Base-by-base conservation (phyloP, 2,329 filamentous ascomycete genomes). In the Fusarium subtropicale region DNA sequence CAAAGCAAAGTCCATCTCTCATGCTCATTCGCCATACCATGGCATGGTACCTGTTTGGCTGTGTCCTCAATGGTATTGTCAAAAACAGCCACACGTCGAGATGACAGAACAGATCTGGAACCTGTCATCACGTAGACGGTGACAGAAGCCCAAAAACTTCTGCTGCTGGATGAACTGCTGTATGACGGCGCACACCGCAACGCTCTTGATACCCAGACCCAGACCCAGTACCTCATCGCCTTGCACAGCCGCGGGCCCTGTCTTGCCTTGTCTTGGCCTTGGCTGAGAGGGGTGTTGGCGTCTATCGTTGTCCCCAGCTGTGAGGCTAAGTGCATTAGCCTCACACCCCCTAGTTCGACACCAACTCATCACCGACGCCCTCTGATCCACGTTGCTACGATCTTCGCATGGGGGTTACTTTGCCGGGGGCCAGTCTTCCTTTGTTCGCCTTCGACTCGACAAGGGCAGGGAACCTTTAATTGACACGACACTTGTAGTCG, bases 371-470 rank as follows among this genome's bases (percentile, higher is more conserved):
- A 56, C 56, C 50, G 55, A 66, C 62, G 38, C 69, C 68, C 53
- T 66, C 67, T 55, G 47, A 51, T 56, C 69, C 55, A 70, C 62
- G 64, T 71, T 72, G 67, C 66, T 70, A 56, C 68, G 73, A 75
- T 75, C 73, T 75, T 75, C 69, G 61, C 71, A 71, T 73, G 72
- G 72, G 68, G 68, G 69, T 51, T 56, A 60, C 59, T 66, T 73
- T 70, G 60, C 68, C 73, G 63, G 69, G 56, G 56, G 67, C 72
- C 72, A 60, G 64, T 72, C 69, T 74, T 71, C 66, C 64, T 73
- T 63, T 56, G 36, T 55, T 62, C 54, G 28, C 39, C 39, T 56
- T 60, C 39, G 48, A 52, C 36, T 50, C 36, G 30, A 54, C 64
- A 60, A 71, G 67, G 67, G 31, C 56, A 56, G 39, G 56, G 46